Evolutionary conservation across 2,329 filamentous ascomycete genomes (phyloP).

Genomic region (Paecilomyces variotii): DNA sequence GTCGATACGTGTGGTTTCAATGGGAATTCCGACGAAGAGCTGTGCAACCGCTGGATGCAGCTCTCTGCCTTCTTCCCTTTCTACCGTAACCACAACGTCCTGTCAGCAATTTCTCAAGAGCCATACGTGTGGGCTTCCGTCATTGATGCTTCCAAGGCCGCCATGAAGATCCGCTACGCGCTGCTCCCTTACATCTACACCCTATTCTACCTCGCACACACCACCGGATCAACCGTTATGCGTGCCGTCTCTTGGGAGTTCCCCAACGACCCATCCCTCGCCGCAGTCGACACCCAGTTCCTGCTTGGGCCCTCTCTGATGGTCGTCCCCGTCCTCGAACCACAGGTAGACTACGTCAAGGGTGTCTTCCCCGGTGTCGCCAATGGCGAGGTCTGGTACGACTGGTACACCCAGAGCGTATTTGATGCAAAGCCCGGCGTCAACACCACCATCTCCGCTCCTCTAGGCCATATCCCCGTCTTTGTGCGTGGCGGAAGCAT

Average conservation of each 20-base stretch:
- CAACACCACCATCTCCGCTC: conserved; percentile 54
- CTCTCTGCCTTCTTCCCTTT: conserved; percentile 68
- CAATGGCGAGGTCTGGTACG: conserved; percentile 60
- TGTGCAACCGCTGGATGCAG: conserved; percentile 69
- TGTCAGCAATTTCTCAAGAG: conserved; percentile 57
- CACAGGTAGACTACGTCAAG: conserved; percentile 54
- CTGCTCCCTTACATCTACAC: conserved; percentile 72
- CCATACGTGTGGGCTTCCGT: conserved; percentile 64
- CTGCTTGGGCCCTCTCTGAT: conserved; percentile 59
- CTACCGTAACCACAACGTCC: conserved; percentile 66
- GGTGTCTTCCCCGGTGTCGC: conserved; percentile 63
- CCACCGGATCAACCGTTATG: conserved; percentile 61
- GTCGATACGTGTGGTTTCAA: conserved; percentile 64
- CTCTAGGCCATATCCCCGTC: conserved; percentile 62
- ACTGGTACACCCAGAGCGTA: conserved; percentile 64
- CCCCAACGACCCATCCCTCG: conserved; percentile 60
- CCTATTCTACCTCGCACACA: conserved; percentile 58
- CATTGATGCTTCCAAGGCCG: conserved; percentile 53
- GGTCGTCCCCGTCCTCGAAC: conserved; percentile 57
- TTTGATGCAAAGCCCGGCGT: conserved; percentile 45
- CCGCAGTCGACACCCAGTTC: conserved; percentile 62
- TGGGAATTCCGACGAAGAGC: conserved; percentile 58
- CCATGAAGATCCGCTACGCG: conserved; percentile 63
- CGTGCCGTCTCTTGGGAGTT: conserved; percentile 69
- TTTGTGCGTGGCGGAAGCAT: conserved; percentile 61